Conservation (phyloP, 2,329 filamentous ascomycete genomes). For the Arachnopeziza araneosa region DNA sequence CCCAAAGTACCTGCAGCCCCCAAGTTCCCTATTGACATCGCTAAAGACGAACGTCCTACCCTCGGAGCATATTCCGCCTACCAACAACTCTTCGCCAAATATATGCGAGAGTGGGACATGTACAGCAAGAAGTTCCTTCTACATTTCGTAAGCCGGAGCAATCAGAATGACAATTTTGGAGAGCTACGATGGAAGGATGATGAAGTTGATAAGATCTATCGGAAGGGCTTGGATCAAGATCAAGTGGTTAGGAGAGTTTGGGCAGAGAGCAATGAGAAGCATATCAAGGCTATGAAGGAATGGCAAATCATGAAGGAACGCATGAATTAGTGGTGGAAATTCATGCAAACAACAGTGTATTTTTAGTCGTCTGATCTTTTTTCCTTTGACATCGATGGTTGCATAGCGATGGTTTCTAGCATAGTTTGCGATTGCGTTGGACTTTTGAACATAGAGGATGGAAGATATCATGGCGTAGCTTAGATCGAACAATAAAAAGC, state of each 20-base stretch:
- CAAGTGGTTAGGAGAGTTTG: slow-evolving; percentile 56
- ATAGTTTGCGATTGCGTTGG: background rate
- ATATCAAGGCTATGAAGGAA: slow-evolving; percentile 52
- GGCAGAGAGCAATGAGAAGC: slow-evolving; percentile 52
- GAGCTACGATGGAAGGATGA: slow-evolving; percentile 38
- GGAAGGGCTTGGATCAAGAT: slow-evolving; percentile 58
- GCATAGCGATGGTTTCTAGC: background rate
- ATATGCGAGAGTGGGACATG: slow-evolving; percentile 45
- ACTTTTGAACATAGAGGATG: background rate
- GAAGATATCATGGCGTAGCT: background rate
- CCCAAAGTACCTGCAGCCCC: slow-evolving; percentile 43
- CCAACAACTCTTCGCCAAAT: slow-evolving; percentile 46
- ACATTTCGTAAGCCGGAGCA: slow-evolving; percentile 50
- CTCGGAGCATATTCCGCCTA: slow-evolving; percentile 45
- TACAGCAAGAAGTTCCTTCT: slow-evolving; percentile 50
- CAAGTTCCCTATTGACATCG: slow-evolving; percentile 33
- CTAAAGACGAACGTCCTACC: slow-evolving; percentile 37
- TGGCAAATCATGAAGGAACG: slow-evolving; percentile 33
- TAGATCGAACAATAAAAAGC: background rate
- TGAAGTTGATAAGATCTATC: slow-evolving; percentile 50
- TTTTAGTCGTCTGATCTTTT: background rate
- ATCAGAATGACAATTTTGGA: slow-evolving; percentile 28
- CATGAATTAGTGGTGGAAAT: background rate
- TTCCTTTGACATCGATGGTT: background rate
- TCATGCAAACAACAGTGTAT: background rate